phyloP scores from a whole-genome alignment of 768 basidiomycete species.

The Cantharellus anzutake region DNA sequence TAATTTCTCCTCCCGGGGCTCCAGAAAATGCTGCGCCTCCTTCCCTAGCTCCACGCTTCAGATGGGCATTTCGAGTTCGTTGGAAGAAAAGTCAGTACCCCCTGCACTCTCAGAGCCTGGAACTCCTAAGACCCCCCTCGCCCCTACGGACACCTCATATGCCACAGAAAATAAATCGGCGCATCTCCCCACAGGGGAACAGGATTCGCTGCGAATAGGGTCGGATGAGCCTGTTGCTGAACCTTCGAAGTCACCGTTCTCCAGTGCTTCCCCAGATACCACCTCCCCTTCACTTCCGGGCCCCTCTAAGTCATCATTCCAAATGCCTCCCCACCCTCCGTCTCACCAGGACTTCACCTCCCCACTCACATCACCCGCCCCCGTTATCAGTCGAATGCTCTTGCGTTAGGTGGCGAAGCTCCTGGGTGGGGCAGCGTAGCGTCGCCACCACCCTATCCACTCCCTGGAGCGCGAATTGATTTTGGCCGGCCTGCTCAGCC shows the following conservation, averaged over 20 bases:
- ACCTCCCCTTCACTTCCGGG: not conserved
- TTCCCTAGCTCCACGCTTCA: not conserved
- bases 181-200: no score
- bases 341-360: no score
- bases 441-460: not conserved
- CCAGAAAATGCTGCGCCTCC: not conserved
- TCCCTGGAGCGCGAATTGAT: not conserved
- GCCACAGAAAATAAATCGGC: no score
- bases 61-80: no score
- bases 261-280: not conserved
- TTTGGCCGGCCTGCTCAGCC: not conserved
- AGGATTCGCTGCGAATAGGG: no score
- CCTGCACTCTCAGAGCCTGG: no score
- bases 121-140: no score
- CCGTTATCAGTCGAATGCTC: slow-evolving; percentile 3
- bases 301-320: not conserved
- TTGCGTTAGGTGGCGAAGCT: slow-evolving; percentile 9
- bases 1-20: no score
- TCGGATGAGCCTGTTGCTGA: not conserved
- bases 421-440: slow-evolving; percentile 7
- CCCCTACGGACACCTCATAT: no score
- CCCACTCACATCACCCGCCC: not conserved
- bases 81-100: no score
- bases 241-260: not conserved
- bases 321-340: slow-evolving; percentile 1